Conservation (phyloP, 106 monocot species). For the Acorus gramineus region DNA sequence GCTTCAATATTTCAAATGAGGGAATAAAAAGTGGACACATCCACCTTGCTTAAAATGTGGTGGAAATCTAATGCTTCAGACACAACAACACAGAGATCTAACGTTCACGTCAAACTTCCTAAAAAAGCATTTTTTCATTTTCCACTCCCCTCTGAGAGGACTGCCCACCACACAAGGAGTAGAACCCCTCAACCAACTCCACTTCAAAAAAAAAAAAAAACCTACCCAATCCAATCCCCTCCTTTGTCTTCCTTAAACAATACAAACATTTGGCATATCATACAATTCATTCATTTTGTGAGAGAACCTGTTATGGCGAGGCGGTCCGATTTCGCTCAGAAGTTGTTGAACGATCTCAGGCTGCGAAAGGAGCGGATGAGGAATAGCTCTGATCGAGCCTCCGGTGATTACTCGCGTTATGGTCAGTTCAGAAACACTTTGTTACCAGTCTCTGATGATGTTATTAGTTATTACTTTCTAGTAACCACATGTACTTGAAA, state of each 20-base stretch:
- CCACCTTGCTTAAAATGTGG: slow-evolving; percentile 18
- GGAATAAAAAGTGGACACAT: not conserved
- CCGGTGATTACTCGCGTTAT: not conserved
- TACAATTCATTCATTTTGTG: not conserved
- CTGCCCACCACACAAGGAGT: slow-evolving; percentile 1
- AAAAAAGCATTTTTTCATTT: not conserved
- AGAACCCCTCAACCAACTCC: slow-evolving; percentile 7
- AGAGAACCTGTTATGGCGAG: slow-evolving; percentile 11
- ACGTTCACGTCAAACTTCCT: slow-evolving; percentile 30
- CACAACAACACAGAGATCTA: slow-evolving; percentile 10
- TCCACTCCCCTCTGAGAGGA: slow-evolving; percentile 2
- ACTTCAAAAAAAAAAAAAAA: not conserved
- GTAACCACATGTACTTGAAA: too few relatives aligned
- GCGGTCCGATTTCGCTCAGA: slow-evolving; percentile 23
- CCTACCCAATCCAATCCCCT: not conserved
- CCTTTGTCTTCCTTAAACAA: too few relatives aligned
- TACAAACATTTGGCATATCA: not conserved
- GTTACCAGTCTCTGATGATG: too few relatives aligned
- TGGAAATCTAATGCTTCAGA: slow-evolving; percentile 3
- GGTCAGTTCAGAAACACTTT: too few relatives aligned
- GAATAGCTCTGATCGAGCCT: not conserved
- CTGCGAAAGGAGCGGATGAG: slow-evolving; percentile 20
- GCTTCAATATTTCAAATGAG: too few relatives aligned
- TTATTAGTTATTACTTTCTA: too few relatives aligned
- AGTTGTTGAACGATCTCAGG: slow-evolving; percentile 24